Evolutionary conservation across 2,329 filamentous ascomycete genomes (phyloP).

Genomic region (Biscogniauxia marginata): DNA sequence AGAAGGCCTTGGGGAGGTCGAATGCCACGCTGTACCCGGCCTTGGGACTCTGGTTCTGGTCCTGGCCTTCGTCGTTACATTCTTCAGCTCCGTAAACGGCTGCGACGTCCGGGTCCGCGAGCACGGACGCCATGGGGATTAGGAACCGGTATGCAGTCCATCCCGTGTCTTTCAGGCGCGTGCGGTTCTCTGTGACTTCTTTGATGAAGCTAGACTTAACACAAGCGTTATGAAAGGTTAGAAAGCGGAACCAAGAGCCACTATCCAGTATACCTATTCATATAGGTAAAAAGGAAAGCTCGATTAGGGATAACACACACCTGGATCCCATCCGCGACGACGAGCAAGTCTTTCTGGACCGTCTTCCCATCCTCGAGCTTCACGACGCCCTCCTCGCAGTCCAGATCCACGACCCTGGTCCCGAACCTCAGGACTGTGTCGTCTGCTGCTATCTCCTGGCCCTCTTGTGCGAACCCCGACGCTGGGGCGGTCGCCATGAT

Average conservation of each 20-base stretch:
- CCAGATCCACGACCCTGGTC: not conserved
- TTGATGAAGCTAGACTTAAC: not conserved
- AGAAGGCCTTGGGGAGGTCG: not conserved
- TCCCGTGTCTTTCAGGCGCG: not conserved
- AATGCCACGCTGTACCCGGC: too few species aligned
- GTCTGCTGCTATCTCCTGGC: not conserved
- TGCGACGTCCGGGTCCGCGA: not conserved
- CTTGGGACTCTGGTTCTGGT: too few species aligned
- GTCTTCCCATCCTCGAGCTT: not conserved
- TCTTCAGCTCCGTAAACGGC: not conserved
- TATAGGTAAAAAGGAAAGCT: not conserved
- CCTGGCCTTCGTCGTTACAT: not conserved
- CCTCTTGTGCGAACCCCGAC: not conserved
- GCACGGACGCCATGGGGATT: not conserved
- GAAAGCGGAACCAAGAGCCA: too few species aligned
- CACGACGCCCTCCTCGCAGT: not conserved
- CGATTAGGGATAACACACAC: too few species aligned
- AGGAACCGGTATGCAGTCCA: not conserved
- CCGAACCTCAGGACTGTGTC: not conserved
- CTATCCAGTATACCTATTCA: too few species aligned
- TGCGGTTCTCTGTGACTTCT: not conserved
- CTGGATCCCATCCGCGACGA: not conserved
- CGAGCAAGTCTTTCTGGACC: not conserved
- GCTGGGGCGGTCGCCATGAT: not conserved
- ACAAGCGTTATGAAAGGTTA: not conserved